A percentile compares a stretch with the other conserved stretches of the same genome.
phyloP scores from a whole-genome alignment of 164 flowering plant genomes.

The Macadamia tetraphylla region DNA sequence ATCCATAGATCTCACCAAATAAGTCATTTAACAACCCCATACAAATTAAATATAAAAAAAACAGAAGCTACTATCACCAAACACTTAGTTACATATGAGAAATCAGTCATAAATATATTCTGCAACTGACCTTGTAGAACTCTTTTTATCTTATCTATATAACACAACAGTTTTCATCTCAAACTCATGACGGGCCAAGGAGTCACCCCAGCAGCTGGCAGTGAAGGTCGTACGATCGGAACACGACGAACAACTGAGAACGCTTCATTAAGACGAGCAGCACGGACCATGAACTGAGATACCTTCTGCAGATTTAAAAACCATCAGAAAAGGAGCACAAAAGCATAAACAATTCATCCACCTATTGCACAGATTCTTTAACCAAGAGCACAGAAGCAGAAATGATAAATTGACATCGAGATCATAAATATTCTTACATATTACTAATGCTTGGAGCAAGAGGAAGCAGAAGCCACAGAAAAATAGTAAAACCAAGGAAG shows the following conservation, averaged over 20 bases:
- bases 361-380: too few relatives aligned
- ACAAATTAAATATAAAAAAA: neutral
- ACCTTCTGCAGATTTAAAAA: constrained; percentile 62
- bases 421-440: too few relatives aligned
- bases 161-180: constrained; percentile 34
- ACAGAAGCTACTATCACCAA: neutral
- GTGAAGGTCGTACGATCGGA: constrained; percentile 62
- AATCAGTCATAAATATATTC: neutral
- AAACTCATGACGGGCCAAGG: constrained; percentile 75
- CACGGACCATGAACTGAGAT: constrained; percentile 73
- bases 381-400: too few relatives aligned
- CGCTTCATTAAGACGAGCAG: constrained; percentile 88
- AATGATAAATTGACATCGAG: too few relatives aligned
- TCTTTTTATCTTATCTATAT: constrained; percentile 2
- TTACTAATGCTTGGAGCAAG: too few relatives aligned
- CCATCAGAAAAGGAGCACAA: constrained; percentile 5
- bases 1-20: too few relatives aligned
- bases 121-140: neutral
- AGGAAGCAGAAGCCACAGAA: too few relatives aligned
- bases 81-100: neutral
- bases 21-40: neutral
- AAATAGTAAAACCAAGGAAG: too few relatives aligned
- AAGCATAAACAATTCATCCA: neutral
- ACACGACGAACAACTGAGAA: constrained; percentile 82
- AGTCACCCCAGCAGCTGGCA: constrained; percentile 56